These are phyloP conservation scores for Pythium brachiatum DNA, from an alignment of 352 stramenopile genomes.

Conservation along the genomic window DNA sequence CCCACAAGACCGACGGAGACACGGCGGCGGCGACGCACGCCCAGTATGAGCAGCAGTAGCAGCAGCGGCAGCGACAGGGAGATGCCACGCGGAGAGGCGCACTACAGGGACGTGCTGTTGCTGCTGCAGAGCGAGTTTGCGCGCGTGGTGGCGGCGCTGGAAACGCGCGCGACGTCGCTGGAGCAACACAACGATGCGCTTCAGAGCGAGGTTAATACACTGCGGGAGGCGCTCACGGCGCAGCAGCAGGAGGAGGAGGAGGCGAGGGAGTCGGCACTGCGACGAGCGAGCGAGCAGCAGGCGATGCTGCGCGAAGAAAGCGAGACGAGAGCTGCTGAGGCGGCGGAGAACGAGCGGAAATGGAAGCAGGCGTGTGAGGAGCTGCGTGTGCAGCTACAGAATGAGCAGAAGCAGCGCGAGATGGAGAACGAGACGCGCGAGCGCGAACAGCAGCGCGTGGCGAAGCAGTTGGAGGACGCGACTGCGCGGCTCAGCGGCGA, in stretches of 20 bases:
- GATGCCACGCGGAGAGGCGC: slow-evolving; percentile 21
- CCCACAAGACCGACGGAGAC: not conserved
- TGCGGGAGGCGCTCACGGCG: slow-evolving; percentile 12
- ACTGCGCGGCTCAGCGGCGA: slow-evolving; percentile 31
- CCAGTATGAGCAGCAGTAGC: slow-evolving; percentile 2
- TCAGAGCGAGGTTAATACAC: slow-evolving; percentile 20
- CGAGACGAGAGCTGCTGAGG: not conserved
- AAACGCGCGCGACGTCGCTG: slow-evolving; percentile 52
- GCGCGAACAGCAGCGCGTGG: slow-evolving; percentile 34
- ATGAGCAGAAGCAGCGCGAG: slow-evolving; percentile 47
- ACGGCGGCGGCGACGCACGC: slow-evolving; percentile 8
- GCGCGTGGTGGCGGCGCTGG: slow-evolving; percentile 45
- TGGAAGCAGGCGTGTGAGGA: slow-evolving; percentile 1
- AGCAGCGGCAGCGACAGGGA: not conserved
- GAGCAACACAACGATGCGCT: slow-evolving; percentile 55
- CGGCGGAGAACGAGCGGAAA: slow-evolving; percentile 5
- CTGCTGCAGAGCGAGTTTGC: slow-evolving; percentile 67
- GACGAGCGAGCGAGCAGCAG: slow-evolving; percentile 7
- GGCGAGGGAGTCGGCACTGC: not conserved
- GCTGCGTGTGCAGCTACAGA: slow-evolving; percentile 13
- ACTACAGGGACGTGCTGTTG: slow-evolving; percentile 50
- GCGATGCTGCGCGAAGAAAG: slow-evolving; percentile 13
- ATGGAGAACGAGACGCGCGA: slow-evolving; percentile 24
- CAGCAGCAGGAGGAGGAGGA: not conserved
- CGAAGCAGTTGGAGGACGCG: slow-evolving; percentile 30